Conservation (phyloP, 495 filamentous ascomycete genomes). For the Alectoria sarmentosa region DNA sequence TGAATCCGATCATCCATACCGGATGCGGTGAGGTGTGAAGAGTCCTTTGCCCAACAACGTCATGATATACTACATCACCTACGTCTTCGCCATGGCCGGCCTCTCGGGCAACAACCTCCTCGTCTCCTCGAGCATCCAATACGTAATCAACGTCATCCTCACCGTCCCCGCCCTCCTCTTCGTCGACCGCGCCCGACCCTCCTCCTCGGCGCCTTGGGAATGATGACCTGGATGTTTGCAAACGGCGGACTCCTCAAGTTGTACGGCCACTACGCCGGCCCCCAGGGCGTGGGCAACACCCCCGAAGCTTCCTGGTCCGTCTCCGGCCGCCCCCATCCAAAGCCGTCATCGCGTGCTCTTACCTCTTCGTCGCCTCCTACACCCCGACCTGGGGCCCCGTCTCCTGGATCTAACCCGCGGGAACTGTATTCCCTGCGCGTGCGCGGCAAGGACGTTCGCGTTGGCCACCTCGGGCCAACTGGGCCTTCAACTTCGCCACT, state of each 20-base stretch:
- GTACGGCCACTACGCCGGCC: conserved; percentile 53
- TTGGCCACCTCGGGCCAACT: conserved; percentile 57
- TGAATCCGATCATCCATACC: too few species aligned
- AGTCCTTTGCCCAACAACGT: too few species aligned
- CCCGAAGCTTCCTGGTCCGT: conserved; percentile 36
- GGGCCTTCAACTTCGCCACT: conserved; percentile 43
- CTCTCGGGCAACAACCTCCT: conserved; percentile 55
- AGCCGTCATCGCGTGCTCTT: conserved; percentile 56
- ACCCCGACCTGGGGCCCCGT: conserved; percentile 54
- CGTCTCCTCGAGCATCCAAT: conserved; percentile 63
- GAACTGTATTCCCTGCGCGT: conserved; percentile 62
- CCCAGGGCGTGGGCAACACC: conserved; percentile 36
- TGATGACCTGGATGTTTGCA: conserved; percentile 49
- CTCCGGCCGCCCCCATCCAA: conserved; percentile 34
- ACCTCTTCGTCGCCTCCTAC: conserved; percentile 58
- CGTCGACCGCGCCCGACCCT: conserved; percentile 45
- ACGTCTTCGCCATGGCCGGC: conserved; percentile 63
- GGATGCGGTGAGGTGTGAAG: too few species aligned
- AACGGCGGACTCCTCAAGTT: conserved; percentile 50
- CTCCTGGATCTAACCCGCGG: conserved; percentile 58
- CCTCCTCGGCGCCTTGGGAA: conserved; percentile 43
- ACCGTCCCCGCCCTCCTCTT: conserved; percentile 55
- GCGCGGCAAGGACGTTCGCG: conserved; percentile 58
- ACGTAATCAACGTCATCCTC: conserved; percentile 66
- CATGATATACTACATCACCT: conserved; percentile 73